Conservation (phyloP, 768 basidiomycete genomes). For the Tulasnella sp. region DNA sequence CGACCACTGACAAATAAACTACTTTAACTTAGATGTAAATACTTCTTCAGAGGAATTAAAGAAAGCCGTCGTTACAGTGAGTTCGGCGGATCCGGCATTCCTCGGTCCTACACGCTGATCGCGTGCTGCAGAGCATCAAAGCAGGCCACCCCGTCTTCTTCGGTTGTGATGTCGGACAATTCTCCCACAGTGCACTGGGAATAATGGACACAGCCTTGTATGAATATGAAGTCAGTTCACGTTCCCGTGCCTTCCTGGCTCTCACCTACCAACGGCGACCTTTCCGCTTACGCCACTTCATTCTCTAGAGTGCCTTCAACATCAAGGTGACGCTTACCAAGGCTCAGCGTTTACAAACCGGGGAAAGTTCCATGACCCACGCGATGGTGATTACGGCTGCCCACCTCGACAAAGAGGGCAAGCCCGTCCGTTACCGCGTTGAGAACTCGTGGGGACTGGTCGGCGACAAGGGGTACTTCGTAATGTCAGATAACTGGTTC, state of each 20-base stretch:
- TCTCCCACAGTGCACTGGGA: slow-evolving; percentile 62
- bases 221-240: slow-evolving; percentile 63
- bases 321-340: slow-evolving; percentile 77
- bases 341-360: slow-evolving; percentile 73
- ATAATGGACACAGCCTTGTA: slow-evolving; percentile 84
- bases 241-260: neutral
- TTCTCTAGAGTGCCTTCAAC: slow-evolving; percentile 68
- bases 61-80: slow-evolving; percentile 66
- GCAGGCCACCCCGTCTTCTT: slow-evolving; percentile 90
- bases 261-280: neutral
- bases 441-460: slow-evolving; percentile 90
- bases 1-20: neutral
- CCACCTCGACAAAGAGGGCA: slow-evolving; percentile 72
- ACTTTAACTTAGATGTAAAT: slow-evolving; percentile 66
- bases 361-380: slow-evolving; percentile 91
- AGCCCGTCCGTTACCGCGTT: slow-evolving; percentile 87
- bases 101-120: neutral
- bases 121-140: slow-evolving; percentile 57
- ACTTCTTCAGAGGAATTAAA: slow-evolving; percentile 80
- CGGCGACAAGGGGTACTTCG: slow-evolving; percentile 82
- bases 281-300: slow-evolving; percentile 15
- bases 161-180: slow-evolving; percentile 93
- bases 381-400: slow-evolving; percentile 79
- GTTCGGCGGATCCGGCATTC: slow-evolving; percentile 24
- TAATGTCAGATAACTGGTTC: slow-evolving; percentile 93